Base-by-base conservation (phyloP, 2,329 filamentous ascomycete species). In the Fonsecaea pugnacius region DNA sequence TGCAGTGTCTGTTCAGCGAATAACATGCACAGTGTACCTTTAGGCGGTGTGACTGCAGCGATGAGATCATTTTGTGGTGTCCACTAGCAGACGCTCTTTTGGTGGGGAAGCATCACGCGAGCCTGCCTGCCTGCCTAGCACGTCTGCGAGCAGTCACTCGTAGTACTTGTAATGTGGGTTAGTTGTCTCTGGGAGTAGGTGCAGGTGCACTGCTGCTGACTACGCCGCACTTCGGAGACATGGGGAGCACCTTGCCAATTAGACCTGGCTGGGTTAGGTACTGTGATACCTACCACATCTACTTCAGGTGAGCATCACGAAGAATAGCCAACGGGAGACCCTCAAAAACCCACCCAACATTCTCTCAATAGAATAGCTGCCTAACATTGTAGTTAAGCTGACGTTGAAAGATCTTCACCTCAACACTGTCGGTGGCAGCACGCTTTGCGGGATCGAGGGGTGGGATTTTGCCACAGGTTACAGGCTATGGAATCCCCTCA, bases 391-490 rank as follows among this genome's bases (percentile, higher is more conserved):
- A 30, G 24, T 60, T 6, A 33, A 68, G 3, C 54, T 63, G 1
- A 43, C 65, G 9, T 7, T 40, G 2, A 18, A 27, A 1, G 33
- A 60, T 8, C 27, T n/a, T 54, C 36, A 64, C 70, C 0, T 69
- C 79, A 0, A 56, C 53, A 38, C 80, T 87, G 75, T 91, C 0
- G 80, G 78, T 48, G 82, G 86, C 21, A 87, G 86, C 0, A 70
- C 75, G 0, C 75, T 91, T 0, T 77, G 77, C n/a, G 78, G 80
- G 7, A 84, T 91, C 36, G 82, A 91, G 69, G 76, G 78, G 16
- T 80, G 91, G 0, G 80, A 91, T 14, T 72, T 91, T 5, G 86
- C 84, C 14, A 91, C 89, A 0, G 89, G 89, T 0, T 91, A 91
- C 70, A 84, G 88, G 68, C 85, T 86, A 16, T 85, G 85, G 0